These are phyloP conservation scores for Entomortierella beljakovae DNA, from an alignment of 192 early-diverging fungal genomes.

Conservation along the genomic window DNA sequence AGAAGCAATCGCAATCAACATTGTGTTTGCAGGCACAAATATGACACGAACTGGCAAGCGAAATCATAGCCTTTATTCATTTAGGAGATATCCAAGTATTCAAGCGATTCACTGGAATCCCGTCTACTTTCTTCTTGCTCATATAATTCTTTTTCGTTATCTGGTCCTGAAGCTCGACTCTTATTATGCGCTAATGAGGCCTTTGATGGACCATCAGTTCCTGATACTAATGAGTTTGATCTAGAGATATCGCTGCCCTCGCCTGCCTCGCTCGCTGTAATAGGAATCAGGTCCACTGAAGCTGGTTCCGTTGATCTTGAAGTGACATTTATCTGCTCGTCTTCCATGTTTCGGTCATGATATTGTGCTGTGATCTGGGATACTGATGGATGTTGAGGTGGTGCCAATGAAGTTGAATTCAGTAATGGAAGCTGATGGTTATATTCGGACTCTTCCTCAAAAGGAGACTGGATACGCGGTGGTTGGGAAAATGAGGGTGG, in stretches of 20 bases:
- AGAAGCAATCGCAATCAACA: too few relatives aligned
- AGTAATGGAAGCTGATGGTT: not conserved
- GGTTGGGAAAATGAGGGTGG: constrained; percentile 2
- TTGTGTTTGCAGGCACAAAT: too few relatives aligned
- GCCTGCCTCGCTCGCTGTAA: constrained; percentile 16
- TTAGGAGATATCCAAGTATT: constrained; percentile 18
- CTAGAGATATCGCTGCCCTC: constrained; percentile 8
- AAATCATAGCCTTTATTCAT: not conserved
- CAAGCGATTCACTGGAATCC: constrained; percentile 19
- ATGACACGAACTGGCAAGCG: too few relatives aligned
- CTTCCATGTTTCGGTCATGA: not conserved
- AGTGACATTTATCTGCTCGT: not conserved
- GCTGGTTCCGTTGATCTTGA: constrained; percentile 13
- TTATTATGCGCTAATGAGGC: not conserved
- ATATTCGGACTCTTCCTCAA: not conserved
- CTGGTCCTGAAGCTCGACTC: not conserved
- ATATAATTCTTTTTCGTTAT: not conserved
- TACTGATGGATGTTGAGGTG: not conserved
- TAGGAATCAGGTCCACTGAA: constrained; percentile 22
- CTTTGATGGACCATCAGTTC: not conserved
- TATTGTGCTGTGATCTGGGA: not conserved
- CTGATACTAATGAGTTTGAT: constrained; percentile 10
- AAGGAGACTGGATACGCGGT: constrained; percentile 17
- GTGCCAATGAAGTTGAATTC: not conserved
- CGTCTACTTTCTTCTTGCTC: constrained; percentile 6